Conservation (phyloP, 495 filamentous ascomycete genomes). For the Neurospora pannonica region DNA sequence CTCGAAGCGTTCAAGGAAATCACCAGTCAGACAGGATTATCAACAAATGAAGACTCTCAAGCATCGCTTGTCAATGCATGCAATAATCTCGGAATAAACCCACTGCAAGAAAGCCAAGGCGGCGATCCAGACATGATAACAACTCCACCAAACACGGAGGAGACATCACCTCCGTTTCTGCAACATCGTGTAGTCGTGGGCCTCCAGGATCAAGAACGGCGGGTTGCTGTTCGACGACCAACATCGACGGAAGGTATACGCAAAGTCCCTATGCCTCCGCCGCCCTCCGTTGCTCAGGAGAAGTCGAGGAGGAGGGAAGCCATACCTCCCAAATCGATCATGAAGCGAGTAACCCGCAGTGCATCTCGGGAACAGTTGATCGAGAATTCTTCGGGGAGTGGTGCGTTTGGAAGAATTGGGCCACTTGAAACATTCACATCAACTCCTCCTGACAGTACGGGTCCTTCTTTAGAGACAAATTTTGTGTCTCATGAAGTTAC, state of each 20-base stretch:
- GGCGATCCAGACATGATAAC: neutral
- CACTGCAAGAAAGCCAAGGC: neutral
- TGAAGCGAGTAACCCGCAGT: conserved; percentile 23
- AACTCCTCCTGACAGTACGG: neutral
- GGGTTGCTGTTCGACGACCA: conserved; percentile 31
- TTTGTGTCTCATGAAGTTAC: neutral
- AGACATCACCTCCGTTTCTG: neutral
- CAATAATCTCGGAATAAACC: neutral
- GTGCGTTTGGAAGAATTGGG: conserved; percentile 1
- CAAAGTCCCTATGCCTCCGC: neutral
- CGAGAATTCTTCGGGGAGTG: neutral
- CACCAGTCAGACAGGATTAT: neutral
- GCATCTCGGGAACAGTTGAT: neutral
- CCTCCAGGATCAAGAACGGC: conserved; percentile 11
- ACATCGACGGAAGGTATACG: conserved; percentile 10
- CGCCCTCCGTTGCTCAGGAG: conserved; percentile 30
- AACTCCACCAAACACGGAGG: neutral
- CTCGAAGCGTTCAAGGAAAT: neutral
- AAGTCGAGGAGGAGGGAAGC: conserved; percentile 23
- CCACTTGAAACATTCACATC: neutral
- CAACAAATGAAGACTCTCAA: neutral
- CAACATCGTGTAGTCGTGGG: neutral
- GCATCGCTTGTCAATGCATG: neutral
- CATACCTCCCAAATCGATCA: conserved; percentile 26
- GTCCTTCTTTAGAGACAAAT: neutral